Percentiles rank a stretch among this genome's conserved stretches.
Evolutionary conservation across 2,329 filamentous ascomycete species (phyloP).

Genomic region (Cercospora sp.): DNA sequence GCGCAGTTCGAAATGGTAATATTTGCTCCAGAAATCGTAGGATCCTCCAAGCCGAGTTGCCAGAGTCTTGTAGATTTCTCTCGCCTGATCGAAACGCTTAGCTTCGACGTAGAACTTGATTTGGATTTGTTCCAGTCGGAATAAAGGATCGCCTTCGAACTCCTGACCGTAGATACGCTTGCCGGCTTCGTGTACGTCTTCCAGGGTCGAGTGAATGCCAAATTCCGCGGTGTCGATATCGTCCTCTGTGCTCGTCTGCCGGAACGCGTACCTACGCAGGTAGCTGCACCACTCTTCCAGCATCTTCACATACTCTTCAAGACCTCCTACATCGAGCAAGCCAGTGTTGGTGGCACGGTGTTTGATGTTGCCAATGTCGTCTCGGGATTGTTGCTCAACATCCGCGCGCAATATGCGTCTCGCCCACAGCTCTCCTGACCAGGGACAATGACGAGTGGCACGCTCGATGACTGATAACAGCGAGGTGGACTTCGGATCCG

Average conservation of each 20-base stretch:
- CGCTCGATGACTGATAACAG: constrained; percentile 73
- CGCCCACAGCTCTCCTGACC: constrained; percentile 89
- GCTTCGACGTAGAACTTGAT: constrained; percentile 90
- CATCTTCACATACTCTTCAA: constrained; percentile 86
- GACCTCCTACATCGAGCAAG: constrained; percentile 78
- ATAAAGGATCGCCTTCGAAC: constrained; percentile 84
- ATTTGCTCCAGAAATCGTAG: constrained; percentile 91
- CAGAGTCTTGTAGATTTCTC: constrained; percentile 71
- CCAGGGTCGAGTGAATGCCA: constrained; percentile 79
- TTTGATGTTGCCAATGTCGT: constrained; percentile 76
- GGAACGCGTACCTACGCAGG: constrained; percentile 80
- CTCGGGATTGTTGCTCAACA: constrained; percentile 71
- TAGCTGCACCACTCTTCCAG: constrained; percentile 95
- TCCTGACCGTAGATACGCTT: constrained; percentile 73
- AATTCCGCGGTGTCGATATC: constrained; percentile 85
- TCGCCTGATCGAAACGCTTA: constrained; percentile 72
- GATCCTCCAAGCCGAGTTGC: constrained; percentile 69
- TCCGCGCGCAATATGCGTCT: constrained; percentile 85
- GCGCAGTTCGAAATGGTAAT: constrained; percentile 89
- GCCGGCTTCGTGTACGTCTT: constrained; percentile 77
- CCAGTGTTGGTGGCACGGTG: constrained; percentile 86
- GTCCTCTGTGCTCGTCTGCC: constrained; percentile 71
- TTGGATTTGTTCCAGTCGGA: constrained; percentile 84
- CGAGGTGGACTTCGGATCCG: constrained; percentile 43
- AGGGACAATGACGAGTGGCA: constrained; percentile 87